Conservation (phyloP, 345 rosid species). For the Ceriops decandra region DNA sequence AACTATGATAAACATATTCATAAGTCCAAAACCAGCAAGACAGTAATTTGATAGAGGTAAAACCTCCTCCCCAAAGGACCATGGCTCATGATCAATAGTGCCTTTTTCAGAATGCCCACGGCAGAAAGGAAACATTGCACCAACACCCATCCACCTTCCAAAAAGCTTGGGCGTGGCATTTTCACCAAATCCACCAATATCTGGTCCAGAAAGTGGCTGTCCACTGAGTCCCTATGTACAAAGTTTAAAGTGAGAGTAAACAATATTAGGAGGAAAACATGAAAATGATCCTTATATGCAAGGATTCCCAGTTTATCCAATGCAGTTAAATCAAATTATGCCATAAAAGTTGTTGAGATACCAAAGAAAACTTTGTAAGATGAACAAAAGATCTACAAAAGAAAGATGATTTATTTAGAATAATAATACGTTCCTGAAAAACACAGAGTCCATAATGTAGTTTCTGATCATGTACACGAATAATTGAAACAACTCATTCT, state of each 20-base stretch:
- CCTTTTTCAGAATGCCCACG: slow-evolving; percentile 79
- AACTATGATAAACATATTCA: no score
- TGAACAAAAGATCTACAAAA: background rate
- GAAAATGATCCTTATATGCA: background rate
- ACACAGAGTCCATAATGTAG: no score
- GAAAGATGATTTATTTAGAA: background rate
- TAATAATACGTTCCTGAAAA: no score
- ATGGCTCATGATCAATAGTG: slow-evolving; percentile 82
- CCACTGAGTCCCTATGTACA: slow-evolving; percentile 79
- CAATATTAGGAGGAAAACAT: no score
- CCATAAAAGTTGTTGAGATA: background rate
- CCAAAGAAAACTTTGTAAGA: background rate
- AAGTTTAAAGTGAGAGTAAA: slow-evolving; percentile 9
- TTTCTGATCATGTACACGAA: no score
- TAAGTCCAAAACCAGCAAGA: background rate
- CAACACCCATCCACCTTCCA: slow-evolving; percentile 94
- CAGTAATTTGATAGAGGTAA: slow-evolving; percentile 14
- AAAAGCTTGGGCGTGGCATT: slow-evolving; percentile 84
- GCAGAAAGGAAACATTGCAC: slow-evolving; percentile 89
- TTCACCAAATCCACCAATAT: slow-evolving; percentile 92
- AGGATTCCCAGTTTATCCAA: background rate
- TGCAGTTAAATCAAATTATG: background rate
- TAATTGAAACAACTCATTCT: no score
- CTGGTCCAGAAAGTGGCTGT: slow-evolving; percentile 93
- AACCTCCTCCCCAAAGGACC: slow-evolving; percentile 98